Conservation (phyloP, 2,329 filamentous ascomycete genomes). For the Proliferodiscus dingleyae region DNA sequence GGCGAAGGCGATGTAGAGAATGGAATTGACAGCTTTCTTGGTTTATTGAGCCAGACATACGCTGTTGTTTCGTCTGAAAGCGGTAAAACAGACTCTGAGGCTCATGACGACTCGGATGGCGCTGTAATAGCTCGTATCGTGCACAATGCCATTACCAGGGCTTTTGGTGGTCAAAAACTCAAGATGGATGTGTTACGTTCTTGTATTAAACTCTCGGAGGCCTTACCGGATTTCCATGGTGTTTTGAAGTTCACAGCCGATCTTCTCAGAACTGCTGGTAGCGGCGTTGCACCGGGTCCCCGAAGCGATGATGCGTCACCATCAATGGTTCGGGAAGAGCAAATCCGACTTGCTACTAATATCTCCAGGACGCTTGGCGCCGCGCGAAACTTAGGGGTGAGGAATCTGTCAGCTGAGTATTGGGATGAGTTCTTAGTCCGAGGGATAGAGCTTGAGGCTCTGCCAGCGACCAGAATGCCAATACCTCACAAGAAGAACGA, state of each 20-base stretch:
- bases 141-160: constrained; percentile 51
- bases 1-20: constrained; percentile 61
- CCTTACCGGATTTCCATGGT: constrained; percentile 83
- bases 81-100: constrained; percentile 5
- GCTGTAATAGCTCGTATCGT: constrained; percentile 54
- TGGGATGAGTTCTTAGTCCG: constrained; percentile 96
- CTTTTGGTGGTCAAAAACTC: constrained; percentile 72
- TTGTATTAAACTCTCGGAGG: constrained; percentile 93
- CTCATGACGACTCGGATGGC: constrained; percentile 44
- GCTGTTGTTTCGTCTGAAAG: constrained; percentile 45
- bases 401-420: constrained; percentile 72
- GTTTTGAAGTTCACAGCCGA: constrained; percentile 85
- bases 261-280: constrained; percentile 75
- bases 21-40: constrained; percentile 60
- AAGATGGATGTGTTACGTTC: constrained; percentile 83
- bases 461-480: constrained; percentile 54
- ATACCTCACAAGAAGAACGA: constrained; percentile 57
- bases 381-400: constrained; percentile 68
- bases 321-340: constrained; percentile 73
- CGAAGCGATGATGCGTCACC: constrained; percentile 66
- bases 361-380: constrained; percentile 78
- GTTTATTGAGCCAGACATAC: constrained; percentile 57
- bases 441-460: constrained; percentile 64
- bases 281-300: constrained; percentile 68
- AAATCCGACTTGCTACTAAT: constrained; percentile 76